Evolutionary conservation across 202 grass and related monocot genomes (phyloP).

Genomic region (Zoysia matrella): DNA sequence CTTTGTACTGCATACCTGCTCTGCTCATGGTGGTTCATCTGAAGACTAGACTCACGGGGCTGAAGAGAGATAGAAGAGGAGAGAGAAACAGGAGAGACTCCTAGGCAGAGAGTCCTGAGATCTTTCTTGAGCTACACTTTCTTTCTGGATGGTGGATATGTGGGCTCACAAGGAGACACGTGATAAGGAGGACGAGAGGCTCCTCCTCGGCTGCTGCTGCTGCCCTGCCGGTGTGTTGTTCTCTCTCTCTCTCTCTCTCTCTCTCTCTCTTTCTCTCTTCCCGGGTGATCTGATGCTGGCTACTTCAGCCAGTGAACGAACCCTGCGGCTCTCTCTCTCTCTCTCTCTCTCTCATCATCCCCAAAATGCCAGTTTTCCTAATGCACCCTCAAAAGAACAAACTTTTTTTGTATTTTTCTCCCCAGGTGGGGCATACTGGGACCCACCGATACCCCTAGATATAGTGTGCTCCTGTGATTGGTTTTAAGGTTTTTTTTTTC

Average conservation of each 20-base stretch:
- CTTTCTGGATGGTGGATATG: conserved; percentile 45
- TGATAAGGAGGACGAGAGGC: conserved; percentile 29
- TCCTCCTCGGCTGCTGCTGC: conserved; percentile 17
- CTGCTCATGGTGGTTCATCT: conserved; percentile 21
- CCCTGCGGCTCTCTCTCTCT: not conserved
- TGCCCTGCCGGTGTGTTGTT: not conserved
- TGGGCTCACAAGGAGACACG: conserved; percentile 45
- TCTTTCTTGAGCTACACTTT: conserved; percentile 32
- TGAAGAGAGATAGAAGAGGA: not conserved
- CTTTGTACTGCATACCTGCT: not conserved
- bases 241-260: not conserved
- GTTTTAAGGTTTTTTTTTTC: conserved; percentile 20
- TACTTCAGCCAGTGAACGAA: conserved; percentile 28
- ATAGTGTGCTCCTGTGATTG: conserved; percentile 38
- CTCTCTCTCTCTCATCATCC: conserved; percentile 28
- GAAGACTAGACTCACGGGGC: not conserved
- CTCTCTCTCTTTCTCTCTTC: not conserved
- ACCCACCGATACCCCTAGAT: conserved; percentile 27
- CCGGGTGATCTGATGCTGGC: not conserved
- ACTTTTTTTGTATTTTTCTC: conserved; percentile 10
- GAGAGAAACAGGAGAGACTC: not conserved
- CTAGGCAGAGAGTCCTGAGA: not conserved
- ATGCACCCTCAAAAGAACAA: conserved; percentile 29
- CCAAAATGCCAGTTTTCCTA: conserved; percentile 52
- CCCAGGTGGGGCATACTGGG: not conserved